A percentile compares a stretch with the other conserved stretches of the same genome.
Evolutionary conservation across 2,329 filamentous ascomycete genomes (phyloP).

Genomic region (Alternaria brassicae): DNA sequence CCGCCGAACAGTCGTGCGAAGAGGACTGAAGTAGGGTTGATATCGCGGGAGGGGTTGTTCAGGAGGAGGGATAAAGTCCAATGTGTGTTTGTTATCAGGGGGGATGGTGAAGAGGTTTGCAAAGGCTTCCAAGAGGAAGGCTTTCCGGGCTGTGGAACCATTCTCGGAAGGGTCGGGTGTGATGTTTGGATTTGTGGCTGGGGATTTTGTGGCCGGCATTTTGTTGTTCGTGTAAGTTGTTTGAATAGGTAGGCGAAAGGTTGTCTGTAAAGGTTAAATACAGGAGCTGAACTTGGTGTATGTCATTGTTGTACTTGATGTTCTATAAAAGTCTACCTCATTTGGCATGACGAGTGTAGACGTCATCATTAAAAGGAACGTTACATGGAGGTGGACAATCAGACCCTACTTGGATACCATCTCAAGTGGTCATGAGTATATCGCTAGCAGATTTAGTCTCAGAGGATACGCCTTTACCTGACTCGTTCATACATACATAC

Average conservation of each 20-base stretch:
- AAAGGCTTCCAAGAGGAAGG: constrained; percentile 36
- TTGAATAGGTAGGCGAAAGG: neutral
- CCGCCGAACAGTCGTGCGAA: constrained; percentile 36
- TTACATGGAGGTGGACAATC: too few species aligned
- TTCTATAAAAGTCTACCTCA: neutral
- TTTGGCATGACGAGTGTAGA: neutral
- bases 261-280: neutral
- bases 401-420: neutral
- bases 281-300: neutral
- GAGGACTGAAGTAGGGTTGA: constrained; percentile 32
- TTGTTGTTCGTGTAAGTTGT: neutral
- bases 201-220: constrained; percentile 24
- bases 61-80: constrained; percentile 32
- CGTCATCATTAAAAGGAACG: neutral
- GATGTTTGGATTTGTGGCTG: constrained; percentile 29
- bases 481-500: too few species aligned
- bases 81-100: constrained; percentile 31
- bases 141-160: constrained; percentile 35
- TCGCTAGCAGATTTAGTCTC: neutral
- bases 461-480: too few species aligned
- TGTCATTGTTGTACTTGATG: neutral
- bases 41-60: constrained; percentile 24
- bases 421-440: neutral
- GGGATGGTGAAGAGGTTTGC: constrained; percentile 39
- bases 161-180: constrained; percentile 18